Percentiles rank a stretch among this genome's conserved stretches.
phyloP scores from a whole-genome alignment of 805 yeast species.

The Candida qinlingensis region DNA sequence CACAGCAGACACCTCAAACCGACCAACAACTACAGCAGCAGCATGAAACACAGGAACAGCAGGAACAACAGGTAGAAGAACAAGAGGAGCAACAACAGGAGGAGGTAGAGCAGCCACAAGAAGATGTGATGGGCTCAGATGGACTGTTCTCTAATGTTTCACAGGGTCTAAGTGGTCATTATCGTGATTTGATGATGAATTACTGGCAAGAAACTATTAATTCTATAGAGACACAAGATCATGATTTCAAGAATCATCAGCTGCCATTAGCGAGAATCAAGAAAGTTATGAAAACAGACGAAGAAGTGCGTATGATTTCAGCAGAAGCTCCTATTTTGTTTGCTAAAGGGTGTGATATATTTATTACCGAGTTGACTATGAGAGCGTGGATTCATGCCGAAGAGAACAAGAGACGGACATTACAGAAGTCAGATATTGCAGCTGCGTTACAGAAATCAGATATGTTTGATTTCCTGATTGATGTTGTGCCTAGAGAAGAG shows the following conservation, averaged over 20 bases:
- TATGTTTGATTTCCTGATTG: constrained; percentile 96
- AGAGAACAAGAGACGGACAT: constrained; percentile 88
- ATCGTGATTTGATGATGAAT: constrained; percentile 85
- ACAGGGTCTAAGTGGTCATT: constrained; percentile 79
- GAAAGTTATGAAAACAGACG: constrained; percentile 97
- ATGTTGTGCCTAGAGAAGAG: constrained; percentile 89
- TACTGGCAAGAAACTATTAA: constrained; percentile 97
- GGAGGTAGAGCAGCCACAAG: constrained; percentile 26
- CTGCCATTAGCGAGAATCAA: constrained; percentile 94
- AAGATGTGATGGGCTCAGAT: constrained; percentile 36
- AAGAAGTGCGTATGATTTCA: constrained; percentile 93
- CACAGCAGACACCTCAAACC: neutral
- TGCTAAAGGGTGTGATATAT: constrained; percentile 97
- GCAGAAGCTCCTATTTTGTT: constrained; percentile 98
- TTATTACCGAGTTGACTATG: constrained; percentile 95
- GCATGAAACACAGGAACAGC: constrained; percentile 3
- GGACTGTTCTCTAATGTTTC: constrained; percentile 87
- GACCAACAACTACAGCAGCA: constrained; percentile 5
- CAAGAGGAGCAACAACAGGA: constrained; percentile 15
- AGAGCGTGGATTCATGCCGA: constrained; percentile 99
- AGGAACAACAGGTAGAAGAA: constrained; percentile 12
- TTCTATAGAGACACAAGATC: constrained; percentile 77
- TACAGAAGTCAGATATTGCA: constrained; percentile 92
- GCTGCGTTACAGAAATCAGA: constrained; percentile 92
- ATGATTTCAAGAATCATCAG: constrained; percentile 90